Base-by-base conservation (phyloP, 495 filamentous ascomycete species). In the Pseudoneurospora amorphoporcata region DNA sequence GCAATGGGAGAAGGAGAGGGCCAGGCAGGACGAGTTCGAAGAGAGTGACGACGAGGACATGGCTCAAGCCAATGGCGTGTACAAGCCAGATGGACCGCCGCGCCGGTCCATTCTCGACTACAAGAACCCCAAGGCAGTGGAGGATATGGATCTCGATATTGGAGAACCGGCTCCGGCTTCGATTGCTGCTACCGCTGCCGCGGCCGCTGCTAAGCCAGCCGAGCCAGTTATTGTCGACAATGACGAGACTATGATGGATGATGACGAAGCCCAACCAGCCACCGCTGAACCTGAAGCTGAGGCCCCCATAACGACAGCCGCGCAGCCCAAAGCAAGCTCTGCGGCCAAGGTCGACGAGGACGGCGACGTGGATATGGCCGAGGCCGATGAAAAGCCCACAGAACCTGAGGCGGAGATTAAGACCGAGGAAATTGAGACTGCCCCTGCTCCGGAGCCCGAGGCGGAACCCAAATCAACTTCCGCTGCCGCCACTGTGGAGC, bases 41-140 rank as follows among this genome's bases (percentile, higher is more conserved):
- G 88, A 90, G 14, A 95, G 91, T 72, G 94, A 98, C 70, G 93
- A 97, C 73, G 95, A 98, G 76, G 94, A 97, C 1, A 86, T 92
- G 77, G 91, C 90, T 68, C 86, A 87, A 47, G 85, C 87, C 19
- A 91, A 94, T 69, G 95, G 94, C 43, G 84, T 94, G 39, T 87
- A 84, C 71, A 91, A 92, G 76, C 85, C 89, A 4, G 87, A 88
- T 68, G 82, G 81, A 37, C 82, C 84, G 69, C 86, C 89, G 72
- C 86, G 89, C 8, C 81, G 79, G 16, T 90, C 91, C 68, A 92
- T 93, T 70, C 86, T 88, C 76, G 93, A 92, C 75, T 94, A 89
- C 80, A 84, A 88, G 40, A 89, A 92, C 75, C 87, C 84, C 5
- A 89, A 92, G 73, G 88, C 86, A 3, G 92, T 92, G 70, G 90